phyloP scores from a whole-genome alignment of 1,284 basidiomycete genomes.

The Heterobasidion annosum region DNA sequence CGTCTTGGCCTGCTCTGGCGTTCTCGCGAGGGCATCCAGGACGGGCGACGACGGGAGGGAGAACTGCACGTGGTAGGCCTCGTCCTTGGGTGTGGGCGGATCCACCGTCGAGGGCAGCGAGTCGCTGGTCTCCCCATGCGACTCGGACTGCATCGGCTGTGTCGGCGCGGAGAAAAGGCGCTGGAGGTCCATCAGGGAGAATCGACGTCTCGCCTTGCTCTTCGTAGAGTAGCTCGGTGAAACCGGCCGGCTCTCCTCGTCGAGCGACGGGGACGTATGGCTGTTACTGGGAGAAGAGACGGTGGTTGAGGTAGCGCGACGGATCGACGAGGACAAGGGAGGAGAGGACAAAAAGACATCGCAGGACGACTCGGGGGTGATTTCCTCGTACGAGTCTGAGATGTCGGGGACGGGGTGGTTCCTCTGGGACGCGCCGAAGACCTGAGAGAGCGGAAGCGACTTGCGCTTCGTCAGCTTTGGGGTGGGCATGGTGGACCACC shows the following conservation, averaged over 20 bases:
- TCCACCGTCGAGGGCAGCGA: constrained; percentile 5
- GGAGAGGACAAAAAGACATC: not conserved
- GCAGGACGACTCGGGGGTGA: not conserved
- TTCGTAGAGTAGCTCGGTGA: constrained; percentile 9
- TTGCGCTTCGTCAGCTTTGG: constrained; percentile 1
- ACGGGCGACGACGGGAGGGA: not conserved
- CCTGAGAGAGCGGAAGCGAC: constrained; percentile 5
- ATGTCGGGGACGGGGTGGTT: not conserved
- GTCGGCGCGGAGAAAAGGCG: constrained; percentile 8
- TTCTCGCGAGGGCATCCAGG: not conserved
- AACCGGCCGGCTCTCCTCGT: constrained; percentile 4
- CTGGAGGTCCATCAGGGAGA: constrained; percentile 12
- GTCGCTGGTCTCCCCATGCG: constrained; percentile 3
- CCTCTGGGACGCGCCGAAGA: constrained; percentile 5
- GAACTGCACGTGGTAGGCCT: not conserved
- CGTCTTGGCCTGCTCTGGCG: too few relatives aligned
- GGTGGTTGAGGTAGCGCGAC: not conserved
- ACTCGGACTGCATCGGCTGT: not conserved
- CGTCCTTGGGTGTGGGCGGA: constrained; percentile 5
- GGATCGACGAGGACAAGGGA: not conserved
- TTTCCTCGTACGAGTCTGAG: not conserved
- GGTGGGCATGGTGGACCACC: not conserved
- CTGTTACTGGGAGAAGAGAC: constrained; percentile 2
- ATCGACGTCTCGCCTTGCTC: constrained; percentile 4
- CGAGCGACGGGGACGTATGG: not conserved